phyloP scores from a whole-genome alignment of 2,329 filamentous ascomycete genomes.

The Pseudocercospora fuligena region DNA sequence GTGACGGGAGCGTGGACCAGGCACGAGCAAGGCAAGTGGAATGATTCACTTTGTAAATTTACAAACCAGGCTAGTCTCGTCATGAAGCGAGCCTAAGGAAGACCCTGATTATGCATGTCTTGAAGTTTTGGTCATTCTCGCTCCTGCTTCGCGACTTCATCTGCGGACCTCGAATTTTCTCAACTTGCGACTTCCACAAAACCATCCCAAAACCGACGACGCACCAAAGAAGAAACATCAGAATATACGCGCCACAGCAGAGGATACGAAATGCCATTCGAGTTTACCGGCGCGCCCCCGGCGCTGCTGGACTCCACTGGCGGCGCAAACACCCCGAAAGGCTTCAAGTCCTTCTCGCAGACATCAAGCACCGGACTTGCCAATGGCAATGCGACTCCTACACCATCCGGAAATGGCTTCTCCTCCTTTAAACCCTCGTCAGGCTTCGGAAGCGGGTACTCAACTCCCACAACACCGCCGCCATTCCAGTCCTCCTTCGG shows the following conservation, averaged over 20 bases:
- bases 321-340: slow-evolving; percentile 1
- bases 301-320: slow-evolving; percentile 10
- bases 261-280: slow-evolving; percentile 25
- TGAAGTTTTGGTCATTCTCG: slow-evolving; percentile 3
- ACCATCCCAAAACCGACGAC: not conserved
- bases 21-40: slow-evolving; percentile 2
- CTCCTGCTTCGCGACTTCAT: not conserved
- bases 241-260: not conserved
- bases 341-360: slow-evolving; percentile 10
- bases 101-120: not conserved
- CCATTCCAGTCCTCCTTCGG: not conserved
- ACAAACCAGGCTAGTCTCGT: slow-evolving; percentile 6
- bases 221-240: not conserved
- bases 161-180: not conserved
- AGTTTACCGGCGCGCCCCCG: slow-evolving; percentile 26
- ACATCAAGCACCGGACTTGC: not conserved
- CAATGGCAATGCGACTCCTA: not conserved
- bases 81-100: not conserved
- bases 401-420: not conserved
- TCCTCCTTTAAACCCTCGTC: not conserved
- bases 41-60: slow-evolving; percentile 12
- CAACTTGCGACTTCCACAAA: not conserved
- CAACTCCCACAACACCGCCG: not conserved
- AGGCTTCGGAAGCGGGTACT: not conserved
- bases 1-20: slow-evolving; percentile 17